These are phyloP conservation scores for Eimeria mitis DNA, from an alignment of 169 alveolate genomes.

Conservation along the genomic window DNA sequence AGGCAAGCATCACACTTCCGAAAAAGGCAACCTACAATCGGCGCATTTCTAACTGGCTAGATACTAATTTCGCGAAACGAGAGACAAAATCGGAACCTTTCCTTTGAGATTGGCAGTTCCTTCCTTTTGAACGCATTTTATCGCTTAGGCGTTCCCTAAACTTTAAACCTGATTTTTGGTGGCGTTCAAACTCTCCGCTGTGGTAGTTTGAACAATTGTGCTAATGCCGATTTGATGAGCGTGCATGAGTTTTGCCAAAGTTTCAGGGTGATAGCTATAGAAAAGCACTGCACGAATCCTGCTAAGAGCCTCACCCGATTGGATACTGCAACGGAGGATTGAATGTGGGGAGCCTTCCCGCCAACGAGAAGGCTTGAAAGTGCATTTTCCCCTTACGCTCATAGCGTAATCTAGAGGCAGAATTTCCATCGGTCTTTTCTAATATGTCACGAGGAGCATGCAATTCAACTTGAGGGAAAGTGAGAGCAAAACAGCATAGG, in stretches of 20 bases:
- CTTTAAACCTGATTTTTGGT: not conserved
- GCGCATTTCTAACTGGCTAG: too few species aligned
- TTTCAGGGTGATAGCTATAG: not conserved
- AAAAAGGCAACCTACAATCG: not conserved
- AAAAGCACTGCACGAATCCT: not conserved
- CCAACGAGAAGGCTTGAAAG: not conserved
- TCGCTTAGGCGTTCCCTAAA: not conserved
- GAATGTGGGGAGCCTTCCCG: not conserved
- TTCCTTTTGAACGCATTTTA: not conserved
- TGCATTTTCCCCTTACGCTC: not conserved
- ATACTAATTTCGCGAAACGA: not conserved
- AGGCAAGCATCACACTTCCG: not conserved
- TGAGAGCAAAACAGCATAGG: conserved; percentile 22
- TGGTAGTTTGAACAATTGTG: not conserved
- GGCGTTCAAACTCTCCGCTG: not conserved
- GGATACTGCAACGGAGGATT: not conserved
- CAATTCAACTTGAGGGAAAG: not conserved
- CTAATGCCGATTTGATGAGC: not conserved
- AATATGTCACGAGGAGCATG: not conserved
- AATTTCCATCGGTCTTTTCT: not conserved
- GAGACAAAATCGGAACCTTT: not conserved
- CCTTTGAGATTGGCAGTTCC: not conserved
- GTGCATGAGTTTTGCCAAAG: not conserved
- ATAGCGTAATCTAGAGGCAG: not conserved
- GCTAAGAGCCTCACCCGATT: not conserved